These are phyloP conservation scores for Mallotus nudiflorus DNA, from an alignment of 345 rosid species.

Conservation along the genomic window DNA sequence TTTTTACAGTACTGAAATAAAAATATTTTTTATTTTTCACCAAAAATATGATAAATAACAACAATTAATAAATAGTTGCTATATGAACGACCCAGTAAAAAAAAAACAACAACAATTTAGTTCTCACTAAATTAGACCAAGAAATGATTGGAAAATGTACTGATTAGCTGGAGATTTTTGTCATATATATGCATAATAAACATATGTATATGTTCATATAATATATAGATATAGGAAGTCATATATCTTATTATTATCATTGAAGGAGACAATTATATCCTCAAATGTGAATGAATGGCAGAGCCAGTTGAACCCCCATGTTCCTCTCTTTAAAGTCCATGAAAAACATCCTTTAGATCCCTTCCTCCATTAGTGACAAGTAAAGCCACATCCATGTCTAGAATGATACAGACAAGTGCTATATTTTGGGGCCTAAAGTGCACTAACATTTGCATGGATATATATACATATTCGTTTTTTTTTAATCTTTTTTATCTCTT, in stretches of 20 bases:
- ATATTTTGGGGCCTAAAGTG: not conserved
- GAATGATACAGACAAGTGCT: not conserved
- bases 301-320: not conserved
- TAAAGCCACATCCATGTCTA: not conserved
- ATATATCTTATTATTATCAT: too few relatives aligned
- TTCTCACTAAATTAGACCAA: not conserved
- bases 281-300: not conserved
- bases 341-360: not conserved
- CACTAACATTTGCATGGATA: not conserved
- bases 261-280: slow-evolving; percentile 3
- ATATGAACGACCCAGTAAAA: too few relatives aligned
- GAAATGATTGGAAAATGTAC: not conserved
- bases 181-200: too few relatives aligned
- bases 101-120: too few relatives aligned
- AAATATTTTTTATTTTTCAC: too few relatives aligned
- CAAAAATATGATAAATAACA: too few relatives aligned
- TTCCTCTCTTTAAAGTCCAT: not conserved
- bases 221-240: too few relatives aligned
- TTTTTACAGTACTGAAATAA: too few relatives aligned
- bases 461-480: not conserved
- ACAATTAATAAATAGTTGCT: too few relatives aligned
- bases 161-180: not conserved
- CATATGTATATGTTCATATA: too few relatives aligned
- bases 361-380: not conserved
- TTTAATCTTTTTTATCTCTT: not conserved